Conservation (phyloP, 768 basidiomycete species). For the Pleurotus salmoneostramineus region DNA sequence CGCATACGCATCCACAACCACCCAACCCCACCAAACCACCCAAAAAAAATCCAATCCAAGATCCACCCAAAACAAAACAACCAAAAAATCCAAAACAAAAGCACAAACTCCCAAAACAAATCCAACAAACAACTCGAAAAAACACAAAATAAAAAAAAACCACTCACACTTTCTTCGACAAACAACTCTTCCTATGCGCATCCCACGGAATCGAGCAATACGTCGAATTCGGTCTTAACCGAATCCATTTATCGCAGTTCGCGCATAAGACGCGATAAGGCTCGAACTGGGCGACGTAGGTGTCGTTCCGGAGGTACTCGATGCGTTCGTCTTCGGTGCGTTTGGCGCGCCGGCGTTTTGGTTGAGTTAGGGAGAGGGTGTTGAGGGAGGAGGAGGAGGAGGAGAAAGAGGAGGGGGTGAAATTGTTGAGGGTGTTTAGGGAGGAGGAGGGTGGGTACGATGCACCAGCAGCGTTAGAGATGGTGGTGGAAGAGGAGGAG, state of each 20-base stretch:
- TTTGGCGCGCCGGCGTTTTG: constrained; percentile 69
- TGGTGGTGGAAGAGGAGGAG: no score
- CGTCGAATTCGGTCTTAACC: constrained; percentile 80
- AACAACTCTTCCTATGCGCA: constrained; percentile 78
- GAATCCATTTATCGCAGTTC: constrained; percentile 82
- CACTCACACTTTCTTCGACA: constrained; percentile 72
- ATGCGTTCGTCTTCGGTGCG: constrained; percentile 77
- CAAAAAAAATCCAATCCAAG: not conserved
- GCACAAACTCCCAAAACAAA: constrained; percentile 8
- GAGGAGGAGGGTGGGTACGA: no score
- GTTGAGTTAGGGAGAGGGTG: constrained; percentile 22
- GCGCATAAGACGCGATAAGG: constrained; percentile 78
- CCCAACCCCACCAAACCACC: not conserved
- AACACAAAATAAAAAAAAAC: constrained; percentile 2
- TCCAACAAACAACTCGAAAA: not conserved
- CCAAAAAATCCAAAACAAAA: constrained; percentile 9
- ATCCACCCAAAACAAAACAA: not conserved
- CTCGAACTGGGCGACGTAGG: constrained; percentile 78
- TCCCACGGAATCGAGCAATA: constrained; percentile 91
- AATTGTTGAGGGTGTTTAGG: no score
- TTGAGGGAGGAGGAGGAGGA: constrained; percentile 15
- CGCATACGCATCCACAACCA: not conserved
- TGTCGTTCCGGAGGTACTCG: constrained; percentile 63
- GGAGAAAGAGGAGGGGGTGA: constrained; percentile 36
- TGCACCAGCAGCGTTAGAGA: no score